Base-by-base conservation (phyloP, 306 rosid genomes). In the Cucumis hystrix region DNA sequence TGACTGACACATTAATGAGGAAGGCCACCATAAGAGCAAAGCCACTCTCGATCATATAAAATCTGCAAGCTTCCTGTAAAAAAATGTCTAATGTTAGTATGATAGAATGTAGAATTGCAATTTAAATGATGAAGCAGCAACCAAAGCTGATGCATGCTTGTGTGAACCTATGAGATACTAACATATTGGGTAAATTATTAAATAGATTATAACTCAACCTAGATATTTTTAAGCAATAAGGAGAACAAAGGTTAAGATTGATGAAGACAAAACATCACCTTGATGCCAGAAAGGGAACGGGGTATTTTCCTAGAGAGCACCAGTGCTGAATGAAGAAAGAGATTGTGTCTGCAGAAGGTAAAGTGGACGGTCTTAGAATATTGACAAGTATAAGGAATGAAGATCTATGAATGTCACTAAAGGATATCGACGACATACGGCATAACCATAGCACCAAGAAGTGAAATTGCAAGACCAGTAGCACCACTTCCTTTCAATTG, bases 391-490 rank as follows among this genome's bases (percentile, higher is more conserved):
- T 20, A 30, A 82, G 75, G 59, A 18, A 10, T 70, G 64, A 52
- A 10, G 66, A 41, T 20, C 56, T 28, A 14, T 28, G 77, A 83
- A 57, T 66, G 52, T 74, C 5, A 63, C 72, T 33, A n/a, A 17
- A 81, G 73, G 70, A 55, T 51, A 63, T 23, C 57, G 72, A 43
- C 76, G 81, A 92, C 97, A 4, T 88, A 95, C 97, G 99, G 97
- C 99, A 95, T 95, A 88, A 95, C 99, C 99, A 95, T 92, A 80
- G 97, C 99, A 58, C 99, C 99, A 5, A 95, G 97, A 68, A 95
- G 97, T 57, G 99, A 95, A 87, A 95, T 92, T 37, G 99, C 99
- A 79, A 95, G 97, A 77, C 99, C 99, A 57, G 91, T 88, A 59
- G 99, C 96, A 69, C 97, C 97, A 83, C 60, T 88, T 77, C 97